Conservation (phyloP, 2,329 filamentous ascomycete species). For the Botrytis deweyae region DNA sequence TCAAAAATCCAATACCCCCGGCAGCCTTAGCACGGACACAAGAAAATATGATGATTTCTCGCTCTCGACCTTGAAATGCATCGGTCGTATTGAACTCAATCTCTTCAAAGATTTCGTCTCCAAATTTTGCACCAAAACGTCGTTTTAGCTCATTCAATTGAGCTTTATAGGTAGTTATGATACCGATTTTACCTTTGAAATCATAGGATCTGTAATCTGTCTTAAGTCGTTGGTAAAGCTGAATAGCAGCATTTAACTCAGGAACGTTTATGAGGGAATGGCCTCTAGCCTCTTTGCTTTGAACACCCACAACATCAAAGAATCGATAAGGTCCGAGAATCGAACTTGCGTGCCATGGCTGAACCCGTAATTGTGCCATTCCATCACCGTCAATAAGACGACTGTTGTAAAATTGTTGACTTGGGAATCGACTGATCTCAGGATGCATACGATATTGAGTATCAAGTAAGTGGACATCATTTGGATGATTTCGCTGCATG, state of each 20-base stretch:
- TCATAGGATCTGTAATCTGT: constrained; percentile 69
- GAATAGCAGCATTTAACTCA: constrained; percentile 83
- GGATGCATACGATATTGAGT: constrained; percentile 99
- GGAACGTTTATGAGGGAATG: constrained; percentile 88
- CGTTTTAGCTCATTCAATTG: constrained; percentile 78
- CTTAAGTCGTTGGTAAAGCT: constrained; percentile 76
- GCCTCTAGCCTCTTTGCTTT: constrained; percentile 75
- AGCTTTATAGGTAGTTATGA: constrained; percentile 97
- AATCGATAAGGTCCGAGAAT: constrained; percentile 92
- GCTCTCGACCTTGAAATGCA: constrained; percentile 94
- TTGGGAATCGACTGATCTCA: constrained; percentile 89
- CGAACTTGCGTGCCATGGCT: constrained; percentile 81
- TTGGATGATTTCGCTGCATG: constrained; percentile 90
- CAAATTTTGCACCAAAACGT: constrained; percentile 71
- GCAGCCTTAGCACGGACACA: constrained; percentile 92
- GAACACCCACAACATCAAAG: constrained; percentile 90
- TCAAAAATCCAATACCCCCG: constrained; percentile 97
- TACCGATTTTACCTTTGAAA: constrained; percentile 81
- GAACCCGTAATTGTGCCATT: constrained; percentile 73
- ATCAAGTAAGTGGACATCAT: constrained; percentile 90
- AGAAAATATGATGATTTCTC: constrained; percentile 98
- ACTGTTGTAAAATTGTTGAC: constrained; percentile 87
- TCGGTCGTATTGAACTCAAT: constrained; percentile 99
- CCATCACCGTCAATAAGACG: constrained; percentile 79
- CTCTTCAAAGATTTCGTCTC: constrained; percentile 68